Evolutionary conservation across 2,329 filamentous ascomycete species (phyloP), one percentile per base, ranked within the genome.

Genomic region (Ophiostoma tasmaniense): DNA sequence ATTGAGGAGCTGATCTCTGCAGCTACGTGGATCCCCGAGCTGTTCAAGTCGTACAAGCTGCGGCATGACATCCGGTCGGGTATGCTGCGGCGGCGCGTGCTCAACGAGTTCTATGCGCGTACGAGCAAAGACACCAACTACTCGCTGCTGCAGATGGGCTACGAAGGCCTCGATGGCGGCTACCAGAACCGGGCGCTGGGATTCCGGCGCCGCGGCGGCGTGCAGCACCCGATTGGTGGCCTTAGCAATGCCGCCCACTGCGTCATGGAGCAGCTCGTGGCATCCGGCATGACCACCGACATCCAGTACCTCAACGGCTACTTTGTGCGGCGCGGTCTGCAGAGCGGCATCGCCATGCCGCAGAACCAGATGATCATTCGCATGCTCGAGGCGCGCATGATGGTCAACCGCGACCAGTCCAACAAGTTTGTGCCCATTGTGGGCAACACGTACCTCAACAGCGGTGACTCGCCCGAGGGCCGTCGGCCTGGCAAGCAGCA

Each of bases 291-390:
- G 71, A 79, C 82, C 70, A 92, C 91, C 0, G 92, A 97, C 74
- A 85, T 97, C 55, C 87, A 93, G 64, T 96, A 89, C 75, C 85
- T 94, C 73, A 97, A 96, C 76, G 94, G 93, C 0, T 99, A 94
- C 79, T 90, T 99, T 70, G 83, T 96, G 39, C 83, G 81, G 66
- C 85, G 89, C 55, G 95, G 90, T 0, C 83, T 86, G 73, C 85
- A 91, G 76, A 74, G 93, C 71, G 91, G 91, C 1, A 81, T 97
- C n/a, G 81, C 85, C 66, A 88, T 88, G 74, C 85, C 87, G 13
- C 81, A 89, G 71, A 95, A 96, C 76, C 88, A 89, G 74, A 84
- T 91, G 81, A 81, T 96, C 59, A 81, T 90, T 77, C 82, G 88
- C 67, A 79, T 93, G 79, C 88, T 97, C 66, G 87, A 90, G 75